Evolutionary conservation across 768 basidiomycete species (phyloP).

Genomic region (Imleria badia): DNA sequence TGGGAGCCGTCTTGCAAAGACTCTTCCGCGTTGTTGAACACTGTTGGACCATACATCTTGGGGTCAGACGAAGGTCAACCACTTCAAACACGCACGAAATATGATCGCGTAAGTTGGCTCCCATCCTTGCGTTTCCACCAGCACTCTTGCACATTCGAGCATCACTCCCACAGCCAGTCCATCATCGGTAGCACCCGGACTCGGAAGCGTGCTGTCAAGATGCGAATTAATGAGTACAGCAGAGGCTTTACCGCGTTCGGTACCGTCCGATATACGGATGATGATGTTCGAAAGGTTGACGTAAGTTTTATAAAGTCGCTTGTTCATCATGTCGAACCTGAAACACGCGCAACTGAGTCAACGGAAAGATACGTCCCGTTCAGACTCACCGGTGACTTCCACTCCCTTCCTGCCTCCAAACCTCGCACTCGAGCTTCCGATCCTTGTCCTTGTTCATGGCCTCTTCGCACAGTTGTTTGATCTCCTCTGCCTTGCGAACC

Average conservation of each 20-base stretch:
- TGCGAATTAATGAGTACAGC: slow-evolving; percentile 89
- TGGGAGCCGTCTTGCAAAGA: slow-evolving; percentile 94
- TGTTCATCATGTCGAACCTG: slow-evolving; percentile 92
- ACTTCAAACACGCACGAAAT: slow-evolving; percentile 58
- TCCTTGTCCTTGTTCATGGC: slow-evolving; percentile 40
- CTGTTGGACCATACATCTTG: slow-evolving; percentile 36
- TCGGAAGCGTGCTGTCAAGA: slow-evolving; percentile 86
- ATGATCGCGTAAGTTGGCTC: slow-evolving; percentile 75
- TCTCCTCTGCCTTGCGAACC: slow-evolving; percentile 57
- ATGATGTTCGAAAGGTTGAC: slow-evolving; percentile 87
- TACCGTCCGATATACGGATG: slow-evolving; percentile 80
- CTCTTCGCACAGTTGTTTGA: slow-evolving; percentile 63
- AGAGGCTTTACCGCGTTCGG: slow-evolving; percentile 68
- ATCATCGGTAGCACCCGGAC: slow-evolving; percentile 88
- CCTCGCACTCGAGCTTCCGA: slow-evolving; percentile 81
- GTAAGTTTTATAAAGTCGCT: slow-evolving; percentile 83
- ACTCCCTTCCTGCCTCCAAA: slow-evolving; percentile 87
- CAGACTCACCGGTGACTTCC: slow-evolving; percentile 78
- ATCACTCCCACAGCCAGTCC: slow-evolving; percentile 86
- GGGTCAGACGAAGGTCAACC: neutral
- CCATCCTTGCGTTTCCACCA: slow-evolving; percentile 64
- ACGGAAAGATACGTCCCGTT: neutral
- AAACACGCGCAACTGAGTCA: neutral
- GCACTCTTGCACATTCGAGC: slow-evolving; percentile 83
- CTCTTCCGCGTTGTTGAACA: slow-evolving; percentile 96